Percentiles rank a stretch among this genome's conserved stretches.
Conservation (phyloP, 1,139 yeast genomes). For the Candida sojae region DNA sequence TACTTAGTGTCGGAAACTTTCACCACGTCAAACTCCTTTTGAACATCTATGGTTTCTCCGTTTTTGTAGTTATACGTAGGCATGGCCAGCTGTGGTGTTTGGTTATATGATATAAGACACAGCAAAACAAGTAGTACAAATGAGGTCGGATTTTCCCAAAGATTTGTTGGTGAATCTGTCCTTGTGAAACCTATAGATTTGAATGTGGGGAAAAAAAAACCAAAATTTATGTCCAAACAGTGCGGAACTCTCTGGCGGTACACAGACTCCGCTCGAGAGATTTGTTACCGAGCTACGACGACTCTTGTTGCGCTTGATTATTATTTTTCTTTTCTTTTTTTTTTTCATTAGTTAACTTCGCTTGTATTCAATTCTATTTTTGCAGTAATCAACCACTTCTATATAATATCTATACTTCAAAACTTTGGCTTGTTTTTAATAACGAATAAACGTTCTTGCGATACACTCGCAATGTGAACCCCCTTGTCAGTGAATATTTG, state of each 20-base stretch:
- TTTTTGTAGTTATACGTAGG: constrained; percentile 13
- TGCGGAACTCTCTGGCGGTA: background rate
- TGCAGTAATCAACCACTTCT: background rate
- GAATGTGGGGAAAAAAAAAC: background rate
- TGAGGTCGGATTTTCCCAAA: no score
- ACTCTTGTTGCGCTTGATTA: no score
- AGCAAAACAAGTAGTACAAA: no score
- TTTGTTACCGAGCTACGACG: background rate
- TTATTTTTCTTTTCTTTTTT: background rate
- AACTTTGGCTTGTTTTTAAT: constrained; percentile 13
- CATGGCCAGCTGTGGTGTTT: background rate
- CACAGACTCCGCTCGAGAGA: background rate
- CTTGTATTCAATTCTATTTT: background rate
- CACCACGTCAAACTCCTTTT: constrained; percentile 24
- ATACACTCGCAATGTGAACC: constrained; percentile 39
- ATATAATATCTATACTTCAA: background rate
- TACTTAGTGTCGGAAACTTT: constrained; percentile 20
- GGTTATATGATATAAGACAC: no score
- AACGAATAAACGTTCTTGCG: constrained; percentile 46
- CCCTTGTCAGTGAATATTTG: constrained; percentile 37
- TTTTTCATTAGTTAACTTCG: background rate
- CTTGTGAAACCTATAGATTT: background rate
- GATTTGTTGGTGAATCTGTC: no score
- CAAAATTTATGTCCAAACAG: no score
- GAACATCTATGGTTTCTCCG: constrained; percentile 16